Percentiles rank a stretch among this genome's conserved stretches.
These are phyloP conservation scores for Crithidia acanthocephali DNA, from an alignment of 208 protist genomes.

Conservation along the genomic window DNA sequence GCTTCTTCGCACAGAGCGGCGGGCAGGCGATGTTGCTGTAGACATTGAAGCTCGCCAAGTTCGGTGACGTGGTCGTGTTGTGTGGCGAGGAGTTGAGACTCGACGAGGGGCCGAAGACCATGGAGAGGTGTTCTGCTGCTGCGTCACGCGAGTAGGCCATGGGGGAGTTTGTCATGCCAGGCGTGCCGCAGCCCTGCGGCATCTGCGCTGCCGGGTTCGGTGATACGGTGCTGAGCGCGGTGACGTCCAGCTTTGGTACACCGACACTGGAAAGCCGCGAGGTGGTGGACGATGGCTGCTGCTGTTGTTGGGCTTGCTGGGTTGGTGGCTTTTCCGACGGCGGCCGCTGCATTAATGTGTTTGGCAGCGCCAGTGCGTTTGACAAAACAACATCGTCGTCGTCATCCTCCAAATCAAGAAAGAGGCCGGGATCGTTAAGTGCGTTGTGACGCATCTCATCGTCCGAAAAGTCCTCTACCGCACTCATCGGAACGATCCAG, in stretches of 20 bases:
- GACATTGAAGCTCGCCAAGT: slow-evolving; percentile 37
- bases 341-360: not conserved
- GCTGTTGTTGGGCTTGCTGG: not conserved
- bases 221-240: slow-evolving; percentile 13
- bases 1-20: slow-evolving; percentile 42
- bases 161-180: slow-evolving; percentile 10
- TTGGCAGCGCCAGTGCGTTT: not conserved
- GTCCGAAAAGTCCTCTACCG: slow-evolving; percentile 17
- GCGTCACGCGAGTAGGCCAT: slow-evolving; percentile 19
- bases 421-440: slow-evolving; percentile 26
- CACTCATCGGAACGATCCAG: slow-evolving; percentile 17
- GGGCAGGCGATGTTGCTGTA: slow-evolving; percentile 49
- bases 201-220: not conserved
- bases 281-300: not conserved
- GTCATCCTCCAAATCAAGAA: slow-evolving; percentile 32
- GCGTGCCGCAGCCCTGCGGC: slow-evolving; percentile 1
- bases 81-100: slow-evolving; percentile 29
- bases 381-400: slow-evolving; percentile 30
- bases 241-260: slow-evolving; percentile 30
- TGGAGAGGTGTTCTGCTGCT: not conserved
- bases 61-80: slow-evolving; percentile 19
- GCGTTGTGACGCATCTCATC: slow-evolving; percentile 26
- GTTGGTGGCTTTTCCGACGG: not conserved
- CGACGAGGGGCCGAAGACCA: not conserved
- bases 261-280: slow-evolving; percentile 1